Percentiles rank a stretch among this genome's conserved stretches.
Evolutionary conservation across 2,329 filamentous ascomycete species (phyloP).

Genomic region (Cladosporium sp.): DNA sequence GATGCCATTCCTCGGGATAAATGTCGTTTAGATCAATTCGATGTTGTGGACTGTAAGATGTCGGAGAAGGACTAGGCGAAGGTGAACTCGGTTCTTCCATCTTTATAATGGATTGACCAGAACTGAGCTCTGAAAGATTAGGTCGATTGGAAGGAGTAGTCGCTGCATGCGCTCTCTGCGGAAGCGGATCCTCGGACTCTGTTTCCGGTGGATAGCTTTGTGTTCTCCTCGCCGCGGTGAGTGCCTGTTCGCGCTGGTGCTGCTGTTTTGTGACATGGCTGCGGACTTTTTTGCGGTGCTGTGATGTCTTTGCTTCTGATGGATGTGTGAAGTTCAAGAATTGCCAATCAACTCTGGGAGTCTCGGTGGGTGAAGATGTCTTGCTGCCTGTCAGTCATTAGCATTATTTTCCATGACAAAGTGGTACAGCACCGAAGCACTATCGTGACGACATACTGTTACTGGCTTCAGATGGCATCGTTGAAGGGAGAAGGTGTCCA

Average conservation of each 20-base stretch:
- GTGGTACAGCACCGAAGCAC: background rate
- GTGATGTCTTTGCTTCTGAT: constrained; percentile 37
- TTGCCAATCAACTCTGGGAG: constrained; percentile 36
- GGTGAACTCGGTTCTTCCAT: constrained; percentile 23
- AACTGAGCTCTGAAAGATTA: constrained; percentile 3
- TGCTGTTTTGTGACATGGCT: constrained; percentile 40
- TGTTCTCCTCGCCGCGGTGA: constrained; percentile 28
- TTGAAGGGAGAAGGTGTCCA: background rate
- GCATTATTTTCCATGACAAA: background rate
- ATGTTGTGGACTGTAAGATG: constrained; percentile 24
- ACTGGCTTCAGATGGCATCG: constrained; percentile 13
- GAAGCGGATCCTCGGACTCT: constrained; percentile 4
- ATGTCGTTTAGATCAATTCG: constrained; percentile 35
- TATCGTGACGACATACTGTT: constrained; percentile 7
- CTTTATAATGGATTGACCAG: background rate
- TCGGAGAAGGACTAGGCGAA: constrained; percentile 29
- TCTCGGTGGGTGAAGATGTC: constrained; percentile 26
- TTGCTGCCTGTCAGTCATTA: constrained; percentile 29
- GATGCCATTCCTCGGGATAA: constrained; percentile 43
- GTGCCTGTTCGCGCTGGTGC: constrained; percentile 34
- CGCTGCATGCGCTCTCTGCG: constrained; percentile 24
- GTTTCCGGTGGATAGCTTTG: constrained; percentile 11
- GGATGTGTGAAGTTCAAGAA: constrained; percentile 41
- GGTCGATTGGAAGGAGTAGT: constrained; percentile 19
- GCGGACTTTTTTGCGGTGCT: constrained; percentile 38